Evolutionary conservation across 768 basidiomycete species (phyloP).

Genomic region (Mycena maculata): DNA sequence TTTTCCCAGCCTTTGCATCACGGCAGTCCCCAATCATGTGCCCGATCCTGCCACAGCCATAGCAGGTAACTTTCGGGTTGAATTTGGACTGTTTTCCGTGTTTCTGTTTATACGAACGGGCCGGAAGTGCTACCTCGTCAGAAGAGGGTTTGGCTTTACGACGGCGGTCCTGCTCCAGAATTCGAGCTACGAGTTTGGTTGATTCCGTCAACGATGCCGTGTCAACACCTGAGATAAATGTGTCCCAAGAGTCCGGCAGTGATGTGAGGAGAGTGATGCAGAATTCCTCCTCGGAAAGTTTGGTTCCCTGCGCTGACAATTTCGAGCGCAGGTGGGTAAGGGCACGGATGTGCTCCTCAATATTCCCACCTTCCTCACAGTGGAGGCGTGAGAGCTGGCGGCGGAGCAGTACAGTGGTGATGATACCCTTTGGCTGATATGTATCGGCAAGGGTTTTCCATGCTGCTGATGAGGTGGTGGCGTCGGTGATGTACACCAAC

Average conservation of each 20-base stretch:
- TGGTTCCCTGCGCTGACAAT: slow-evolving; percentile 33
- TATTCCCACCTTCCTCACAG: slow-evolving; percentile 2
- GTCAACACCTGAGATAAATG: slow-evolving; percentile 40
- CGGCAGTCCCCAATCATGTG: slow-evolving; percentile 12
- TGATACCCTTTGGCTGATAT: slow-evolving; percentile 37
- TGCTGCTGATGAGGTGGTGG: slow-evolving; percentile 29
- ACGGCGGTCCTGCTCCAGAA: slow-evolving; percentile 37
- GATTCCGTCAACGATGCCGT: slow-evolving; percentile 33
- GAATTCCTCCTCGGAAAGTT: slow-evolving; percentile 37
- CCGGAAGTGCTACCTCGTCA: slow-evolving; percentile 14
- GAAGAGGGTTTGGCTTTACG: slow-evolving; percentile 17
- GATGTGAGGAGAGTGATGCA: not conserved
- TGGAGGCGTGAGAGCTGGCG: slow-evolving; percentile 7
- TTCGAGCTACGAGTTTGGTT: slow-evolving; percentile 35
- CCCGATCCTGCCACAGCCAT: slow-evolving; percentile 7
- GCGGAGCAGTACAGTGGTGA: slow-evolving; percentile 3
- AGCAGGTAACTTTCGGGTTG: slow-evolving; percentile 11
- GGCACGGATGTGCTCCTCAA: slow-evolving; percentile 46
- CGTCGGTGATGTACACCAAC: slow-evolving; percentile 14
- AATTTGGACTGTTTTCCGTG: not conserved
- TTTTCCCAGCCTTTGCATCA: slow-evolving; percentile 12
- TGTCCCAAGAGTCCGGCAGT: slow-evolving; percentile 39
- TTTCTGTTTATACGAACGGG: slow-evolving; percentile 1
- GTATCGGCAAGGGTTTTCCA: slow-evolving; percentile 43
- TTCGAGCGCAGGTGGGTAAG: slow-evolving; percentile 41